Evolutionary conservation across 441 rosid species (phyloP).

Genomic region (Codiaeum variegatum): DNA sequence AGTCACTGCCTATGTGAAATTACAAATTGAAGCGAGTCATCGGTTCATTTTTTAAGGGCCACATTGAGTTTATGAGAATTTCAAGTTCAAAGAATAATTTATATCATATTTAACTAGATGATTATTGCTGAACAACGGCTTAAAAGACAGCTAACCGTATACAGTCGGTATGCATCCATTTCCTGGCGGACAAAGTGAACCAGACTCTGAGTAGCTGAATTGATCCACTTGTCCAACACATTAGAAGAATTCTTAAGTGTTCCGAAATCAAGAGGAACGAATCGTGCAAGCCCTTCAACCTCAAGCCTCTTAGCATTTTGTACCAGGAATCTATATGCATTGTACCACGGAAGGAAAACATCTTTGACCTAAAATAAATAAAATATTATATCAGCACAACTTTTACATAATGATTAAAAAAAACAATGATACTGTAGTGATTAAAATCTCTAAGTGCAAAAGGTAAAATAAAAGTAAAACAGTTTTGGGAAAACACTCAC

Average conservation of each 20-base stretch:
- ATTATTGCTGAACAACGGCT: slow-evolving; percentile 11
- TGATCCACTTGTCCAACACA: slow-evolving; percentile 98
- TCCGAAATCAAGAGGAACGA: slow-evolving; percentile 58
- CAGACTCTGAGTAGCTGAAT: slow-evolving; percentile 97
- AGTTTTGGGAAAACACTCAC: slow-evolving; percentile 50
- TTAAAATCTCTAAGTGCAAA: slow-evolving; percentile 16
- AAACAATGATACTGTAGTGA: not conserved
- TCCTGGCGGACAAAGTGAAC: slow-evolving; percentile 81
- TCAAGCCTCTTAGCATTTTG: slow-evolving; percentile 98
- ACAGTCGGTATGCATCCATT: slow-evolving; percentile 94
- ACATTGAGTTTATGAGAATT: not conserved
- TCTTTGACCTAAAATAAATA: slow-evolving; percentile 74
- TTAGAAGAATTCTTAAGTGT: slow-evolving; percentile 69
- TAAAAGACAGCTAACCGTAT: slow-evolving; percentile 59
- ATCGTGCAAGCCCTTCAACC: slow-evolving; percentile 70
- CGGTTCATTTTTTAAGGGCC: not conserved
- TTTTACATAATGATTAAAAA: not conserved
- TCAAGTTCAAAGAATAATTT: not conserved
- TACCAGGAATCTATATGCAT: slow-evolving; percentile 96
- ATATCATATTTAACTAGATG: not conserved
- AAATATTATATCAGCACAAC: slow-evolving; percentile 16
- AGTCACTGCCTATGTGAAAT: not conserved
- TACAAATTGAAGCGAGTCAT: not conserved
- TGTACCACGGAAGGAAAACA: slow-evolving; percentile 99
- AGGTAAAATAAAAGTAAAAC: not conserved